These are phyloP conservation scores for Termitomyces sp. DNA, from an alignment of 768 basidiomycete species.

Conservation along the genomic window DNA sequence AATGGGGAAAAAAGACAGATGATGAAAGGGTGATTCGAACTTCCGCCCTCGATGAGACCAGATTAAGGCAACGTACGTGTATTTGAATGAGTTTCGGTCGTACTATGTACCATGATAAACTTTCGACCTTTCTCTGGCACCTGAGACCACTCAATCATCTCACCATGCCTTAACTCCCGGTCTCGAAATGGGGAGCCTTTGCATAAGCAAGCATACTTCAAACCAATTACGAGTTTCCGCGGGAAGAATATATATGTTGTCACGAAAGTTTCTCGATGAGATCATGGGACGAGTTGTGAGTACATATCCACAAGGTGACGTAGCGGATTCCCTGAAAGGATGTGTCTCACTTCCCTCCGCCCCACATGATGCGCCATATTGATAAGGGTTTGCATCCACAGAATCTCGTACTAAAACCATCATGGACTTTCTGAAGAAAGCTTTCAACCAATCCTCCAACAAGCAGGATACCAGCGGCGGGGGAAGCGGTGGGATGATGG, in stretches of 20 bases:
- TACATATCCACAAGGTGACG: neutral
- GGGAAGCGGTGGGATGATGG: neutral
- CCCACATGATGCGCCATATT: neutral
- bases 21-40: constrained; percentile 15
- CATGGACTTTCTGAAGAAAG: constrained; percentile 1
- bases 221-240: no score
- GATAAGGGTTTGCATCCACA: neutral
- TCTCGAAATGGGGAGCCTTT: no score
- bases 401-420: neutral
- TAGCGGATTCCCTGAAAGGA: neutral
- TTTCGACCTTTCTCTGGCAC: constrained; percentile 56
- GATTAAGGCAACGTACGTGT: neutral
- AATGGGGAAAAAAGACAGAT: neutral
- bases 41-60: constrained; percentile 13
- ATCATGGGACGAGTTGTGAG: no score
- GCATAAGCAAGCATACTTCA: no score
- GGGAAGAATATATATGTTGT: no score
- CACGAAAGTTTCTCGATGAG: no score
- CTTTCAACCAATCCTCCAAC: neutral
- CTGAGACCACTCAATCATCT: no score
- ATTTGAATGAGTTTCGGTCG: constrained; percentile 44
- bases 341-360: neutral
- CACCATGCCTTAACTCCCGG: no score
- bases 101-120: no score
- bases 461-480: neutral